These are phyloP conservation scores for Chloromonas sp. DNA, from an alignment of 163 green algal genomes.

Conservation along the genomic window DNA sequence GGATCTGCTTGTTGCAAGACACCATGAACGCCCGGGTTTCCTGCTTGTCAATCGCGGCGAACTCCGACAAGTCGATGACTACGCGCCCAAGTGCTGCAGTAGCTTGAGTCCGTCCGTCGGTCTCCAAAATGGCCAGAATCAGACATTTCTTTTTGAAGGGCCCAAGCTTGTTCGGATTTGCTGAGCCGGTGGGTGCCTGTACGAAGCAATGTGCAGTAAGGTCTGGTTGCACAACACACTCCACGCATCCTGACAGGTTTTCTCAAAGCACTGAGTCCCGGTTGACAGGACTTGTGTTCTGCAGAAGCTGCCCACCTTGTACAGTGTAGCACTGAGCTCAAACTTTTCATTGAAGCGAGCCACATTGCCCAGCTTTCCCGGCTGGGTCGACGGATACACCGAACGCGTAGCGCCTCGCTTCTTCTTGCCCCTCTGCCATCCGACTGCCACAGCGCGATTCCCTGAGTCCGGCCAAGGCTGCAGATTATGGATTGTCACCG, in stretches of 20 bases:
- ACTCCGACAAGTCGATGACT: conserved; percentile 57
- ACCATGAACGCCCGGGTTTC: conserved; percentile 54
- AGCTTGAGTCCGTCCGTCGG: conserved; percentile 43
- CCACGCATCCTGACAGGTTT: too few relatives aligned
- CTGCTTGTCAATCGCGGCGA: conserved; percentile 43
- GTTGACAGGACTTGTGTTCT: too few relatives aligned
- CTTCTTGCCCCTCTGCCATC: conserved; percentile 53
- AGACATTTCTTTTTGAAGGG: conserved; percentile 55
- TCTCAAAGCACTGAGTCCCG: too few relatives aligned
- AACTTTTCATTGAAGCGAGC: conserved; percentile 59
- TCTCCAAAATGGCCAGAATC: conserved; percentile 59
- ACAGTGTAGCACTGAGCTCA: conserved; percentile 45
- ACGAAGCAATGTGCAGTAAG: background rate
- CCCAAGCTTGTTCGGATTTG: background rate
- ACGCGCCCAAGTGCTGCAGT: conserved; percentile 47
- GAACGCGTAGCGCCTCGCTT: conserved; percentile 45
- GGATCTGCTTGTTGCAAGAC: conserved; percentile 51
- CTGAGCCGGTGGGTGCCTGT: background rate
- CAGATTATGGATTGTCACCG: conserved; percentile 24
- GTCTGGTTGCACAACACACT: too few relatives aligned
- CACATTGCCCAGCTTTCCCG: conserved; percentile 32
- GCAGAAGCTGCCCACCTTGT: conserved; percentile 29
- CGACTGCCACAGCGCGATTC: conserved; percentile 38
- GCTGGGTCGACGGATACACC: conserved; percentile 30
- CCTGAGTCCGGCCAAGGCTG: conserved; percentile 43